Evolutionary conservation across 164 flowering plant species (phyloP).

Genomic region (Magnolia officinalis): DNA sequence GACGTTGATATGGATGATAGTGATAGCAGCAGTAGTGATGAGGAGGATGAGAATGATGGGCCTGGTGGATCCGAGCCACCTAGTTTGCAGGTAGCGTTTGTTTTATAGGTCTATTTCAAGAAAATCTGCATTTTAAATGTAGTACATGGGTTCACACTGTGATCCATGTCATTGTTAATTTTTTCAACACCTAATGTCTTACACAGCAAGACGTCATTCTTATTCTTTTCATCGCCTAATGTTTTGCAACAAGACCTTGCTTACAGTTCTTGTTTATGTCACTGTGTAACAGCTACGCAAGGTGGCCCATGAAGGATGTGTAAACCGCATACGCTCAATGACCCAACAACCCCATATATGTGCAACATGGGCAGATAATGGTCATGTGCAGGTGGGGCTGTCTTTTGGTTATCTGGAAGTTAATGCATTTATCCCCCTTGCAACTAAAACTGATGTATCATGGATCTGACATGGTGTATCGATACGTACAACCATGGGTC

Average conservation of each 20-base stretch:
- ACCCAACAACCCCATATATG: slow-evolving; percentile 82
- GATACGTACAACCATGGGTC: not conserved
- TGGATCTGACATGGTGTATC: not conserved
- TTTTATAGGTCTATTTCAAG: not conserved
- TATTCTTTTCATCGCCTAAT: not conserved
- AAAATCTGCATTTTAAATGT: too few species aligned
- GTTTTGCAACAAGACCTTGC: not conserved
- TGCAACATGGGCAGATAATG: slow-evolving; percentile 92
- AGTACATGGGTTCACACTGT: not conserved
- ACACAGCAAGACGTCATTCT: not conserved
- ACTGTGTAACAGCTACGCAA: slow-evolving; percentile 54
- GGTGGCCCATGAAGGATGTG: slow-evolving; percentile 81
- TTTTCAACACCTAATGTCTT: not conserved
- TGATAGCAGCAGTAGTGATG: slow-evolving; percentile 54
- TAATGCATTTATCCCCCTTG: not conserved
- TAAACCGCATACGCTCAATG: slow-evolving; percentile 92
- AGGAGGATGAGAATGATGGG: slow-evolving; percentile 52
- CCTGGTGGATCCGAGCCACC: slow-evolving; percentile 47
- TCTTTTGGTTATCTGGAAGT: not conserved
- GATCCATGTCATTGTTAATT: not conserved
- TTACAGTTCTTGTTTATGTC: not conserved
- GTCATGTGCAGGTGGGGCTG: slow-evolving; percentile 82
- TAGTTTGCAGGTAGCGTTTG: slow-evolving; percentile 54
- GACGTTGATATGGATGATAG: slow-evolving; percentile 60
- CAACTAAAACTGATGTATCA: not conserved